Percentiles rank a stretch among this genome's conserved stretches.
These are phyloP conservation scores for Podila horticola DNA, from an alignment of 192 early-diverging fungal species.

Conservation along the genomic window DNA sequence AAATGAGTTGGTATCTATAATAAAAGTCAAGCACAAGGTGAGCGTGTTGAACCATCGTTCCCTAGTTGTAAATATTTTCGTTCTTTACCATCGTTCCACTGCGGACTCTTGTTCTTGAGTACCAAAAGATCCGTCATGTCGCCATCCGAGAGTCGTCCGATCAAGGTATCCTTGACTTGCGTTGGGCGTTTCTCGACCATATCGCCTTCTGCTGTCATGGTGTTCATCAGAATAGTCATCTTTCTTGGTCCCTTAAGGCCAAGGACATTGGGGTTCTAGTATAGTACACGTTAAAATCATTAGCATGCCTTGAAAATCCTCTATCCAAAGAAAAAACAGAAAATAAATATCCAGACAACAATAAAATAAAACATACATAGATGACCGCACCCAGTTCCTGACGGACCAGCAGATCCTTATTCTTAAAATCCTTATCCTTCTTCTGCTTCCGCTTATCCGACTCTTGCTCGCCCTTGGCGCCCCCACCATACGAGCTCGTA, in stretches of 20 bases:
- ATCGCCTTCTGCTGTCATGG: conserved; percentile 68
- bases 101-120: conserved; percentile 91
- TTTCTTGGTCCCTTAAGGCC: conserved; percentile 93
- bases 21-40: neutral
- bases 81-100: conserved; percentile 86
- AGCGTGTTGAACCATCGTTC: neutral
- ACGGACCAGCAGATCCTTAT: conserved; percentile 54
- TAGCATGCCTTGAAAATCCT: neutral
- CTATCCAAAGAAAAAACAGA: conserved; percentile 1
- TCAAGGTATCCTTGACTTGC: conserved; percentile 70
- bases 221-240: conserved; percentile 86
- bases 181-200: conserved; percentile 63
- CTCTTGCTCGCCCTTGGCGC: neutral
- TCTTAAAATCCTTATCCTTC: conserved; percentile 23
- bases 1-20: conserved; percentile 84
- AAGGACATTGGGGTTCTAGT: conserved; percentile 85
- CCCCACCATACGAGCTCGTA: conserved; percentile 5
- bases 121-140: conserved; percentile 73
- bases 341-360: neutral
- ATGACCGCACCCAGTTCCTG: conserved; percentile 81
- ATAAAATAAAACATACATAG: conserved; percentile 71
- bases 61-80: neutral
- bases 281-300: too few species aligned
- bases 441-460: neutral
- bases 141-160: conserved; percentile 63